Evolutionary conservation across 805 yeast genomes (phyloP).

Genomic region (Priceomyces haplophilus): DNA sequence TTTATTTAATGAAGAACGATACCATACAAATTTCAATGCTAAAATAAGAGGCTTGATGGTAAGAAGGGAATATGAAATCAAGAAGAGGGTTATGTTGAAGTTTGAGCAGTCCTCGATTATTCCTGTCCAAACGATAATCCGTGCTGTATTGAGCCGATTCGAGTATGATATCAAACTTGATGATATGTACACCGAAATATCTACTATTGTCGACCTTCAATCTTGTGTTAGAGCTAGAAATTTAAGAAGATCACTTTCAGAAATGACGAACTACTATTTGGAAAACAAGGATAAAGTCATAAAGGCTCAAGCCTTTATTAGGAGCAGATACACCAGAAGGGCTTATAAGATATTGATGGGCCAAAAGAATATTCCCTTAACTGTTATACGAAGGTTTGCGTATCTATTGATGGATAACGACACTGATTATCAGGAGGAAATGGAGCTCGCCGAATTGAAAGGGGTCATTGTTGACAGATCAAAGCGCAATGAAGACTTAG

Average conservation of each 20-base stretch:
- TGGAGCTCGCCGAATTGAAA: conserved; percentile 61
- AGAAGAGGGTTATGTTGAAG: conserved; percentile 14
- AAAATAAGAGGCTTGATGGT: conserved; percentile 42
- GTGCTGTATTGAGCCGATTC: conserved; percentile 65
- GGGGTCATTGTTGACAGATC: conserved; percentile 69
- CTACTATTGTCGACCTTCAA: conserved; percentile 48
- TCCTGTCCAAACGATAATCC: conserved; percentile 52
- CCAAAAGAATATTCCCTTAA: conserved; percentile 71
- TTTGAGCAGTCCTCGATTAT: conserved; percentile 26
- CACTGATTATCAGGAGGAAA: conserved; percentile 71
- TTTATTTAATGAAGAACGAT: conserved; percentile 36
- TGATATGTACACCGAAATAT: conserved; percentile 46
- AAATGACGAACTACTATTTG: conserved; percentile 46
- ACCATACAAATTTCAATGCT: conserved; percentile 39
- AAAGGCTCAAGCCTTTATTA: conserved; percentile 69
- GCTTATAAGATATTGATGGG: conserved; percentile 73
- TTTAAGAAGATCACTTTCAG: conserved; percentile 34
- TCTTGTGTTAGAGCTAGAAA: conserved; percentile 48
- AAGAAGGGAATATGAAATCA: conserved; percentile 24
- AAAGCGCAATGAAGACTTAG: conserved; percentile 66
- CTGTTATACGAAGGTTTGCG: conserved; percentile 74
- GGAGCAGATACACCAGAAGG: conserved; percentile 62
- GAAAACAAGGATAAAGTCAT: conserved; percentile 58
- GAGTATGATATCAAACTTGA: conserved; percentile 52
- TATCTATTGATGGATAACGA: conserved; percentile 70